Conservation (phyloP, 202 grass and related monocot species). For the Saccharum hybrid region DNA sequence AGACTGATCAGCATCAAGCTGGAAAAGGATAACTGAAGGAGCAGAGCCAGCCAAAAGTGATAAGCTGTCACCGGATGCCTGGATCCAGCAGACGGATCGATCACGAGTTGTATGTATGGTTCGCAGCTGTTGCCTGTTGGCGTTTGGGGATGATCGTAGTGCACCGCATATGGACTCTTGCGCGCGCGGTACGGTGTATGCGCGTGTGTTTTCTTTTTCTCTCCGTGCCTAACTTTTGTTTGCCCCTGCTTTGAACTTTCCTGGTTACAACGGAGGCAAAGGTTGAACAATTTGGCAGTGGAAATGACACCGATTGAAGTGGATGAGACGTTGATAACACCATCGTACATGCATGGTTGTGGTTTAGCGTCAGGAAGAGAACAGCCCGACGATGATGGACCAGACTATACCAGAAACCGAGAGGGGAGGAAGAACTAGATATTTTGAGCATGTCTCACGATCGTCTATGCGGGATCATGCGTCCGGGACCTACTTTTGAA, state of each 20-base stretch:
- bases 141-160: neutral
- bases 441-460: too few species aligned
- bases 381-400: neutral
- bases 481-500: too few species aligned
- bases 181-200: neutral
- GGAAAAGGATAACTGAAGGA: neutral
- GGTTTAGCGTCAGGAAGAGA: neutral
- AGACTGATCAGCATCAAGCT: neutral
- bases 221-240: neutral
- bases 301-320: neutral
- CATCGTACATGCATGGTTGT: neutral
- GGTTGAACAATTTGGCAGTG: neutral
- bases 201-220: neutral
- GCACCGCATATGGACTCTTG: neutral
- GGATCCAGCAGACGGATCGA: neutral
- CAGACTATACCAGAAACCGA: neutral
- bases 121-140: neutral
- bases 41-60: conserved; percentile 38
- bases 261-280: neutral
- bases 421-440: too few species aligned
- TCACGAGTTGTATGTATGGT: neutral
- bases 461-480: too few species aligned
- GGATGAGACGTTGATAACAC: neutral
- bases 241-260: neutral
- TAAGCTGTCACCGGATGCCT: conserved; percentile 54